phyloP scores from a whole-genome alignment of 2,329 filamentous ascomycete species.

The Penicillium glabrum region DNA sequence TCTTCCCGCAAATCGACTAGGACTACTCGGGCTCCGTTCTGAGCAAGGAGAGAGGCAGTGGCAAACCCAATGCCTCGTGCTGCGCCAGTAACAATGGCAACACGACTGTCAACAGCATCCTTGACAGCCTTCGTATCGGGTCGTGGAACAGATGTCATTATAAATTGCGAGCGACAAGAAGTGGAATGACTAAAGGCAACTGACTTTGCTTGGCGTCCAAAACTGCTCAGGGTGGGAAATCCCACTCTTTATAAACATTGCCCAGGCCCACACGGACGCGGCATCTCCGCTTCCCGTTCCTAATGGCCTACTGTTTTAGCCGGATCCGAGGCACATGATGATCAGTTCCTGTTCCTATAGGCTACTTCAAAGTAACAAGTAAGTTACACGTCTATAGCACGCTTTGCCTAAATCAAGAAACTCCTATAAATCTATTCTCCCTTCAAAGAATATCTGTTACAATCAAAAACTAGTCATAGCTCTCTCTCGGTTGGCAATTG shows the following conservation, averaged over 20 bases:
- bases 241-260: neutral
- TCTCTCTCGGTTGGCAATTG: slow-evolving; percentile 13
- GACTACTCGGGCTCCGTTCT: slow-evolving; percentile 19
- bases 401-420: neutral
- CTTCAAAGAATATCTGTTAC: neutral
- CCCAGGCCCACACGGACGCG: neutral
- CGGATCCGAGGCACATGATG: neutral
- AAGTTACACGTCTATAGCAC: neutral
- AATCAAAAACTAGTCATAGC: slow-evolving; percentile 13
- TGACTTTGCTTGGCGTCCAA: neutral
- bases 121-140: neutral
- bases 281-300: neutral
- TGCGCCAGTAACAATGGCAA: slow-evolving; percentile 21
- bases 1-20: slow-evolving; percentile 19
- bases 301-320: neutral
- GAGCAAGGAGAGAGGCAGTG: slow-evolving; percentile 14
- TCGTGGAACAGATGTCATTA: slow-evolving; percentile 10
- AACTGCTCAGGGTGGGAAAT: neutral
- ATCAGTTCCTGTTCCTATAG: neutral
- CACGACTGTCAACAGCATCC: neutral
- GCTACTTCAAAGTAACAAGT: neutral
- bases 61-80: slow-evolving; percentile 22
- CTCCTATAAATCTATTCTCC: neutral
- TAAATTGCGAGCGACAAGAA: neutral
- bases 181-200: neutral